These are phyloP conservation scores for Leucocoprinus birnbaumii DNA, from an alignment of 768 basidiomycete species.

Conservation along the genomic window DNA sequence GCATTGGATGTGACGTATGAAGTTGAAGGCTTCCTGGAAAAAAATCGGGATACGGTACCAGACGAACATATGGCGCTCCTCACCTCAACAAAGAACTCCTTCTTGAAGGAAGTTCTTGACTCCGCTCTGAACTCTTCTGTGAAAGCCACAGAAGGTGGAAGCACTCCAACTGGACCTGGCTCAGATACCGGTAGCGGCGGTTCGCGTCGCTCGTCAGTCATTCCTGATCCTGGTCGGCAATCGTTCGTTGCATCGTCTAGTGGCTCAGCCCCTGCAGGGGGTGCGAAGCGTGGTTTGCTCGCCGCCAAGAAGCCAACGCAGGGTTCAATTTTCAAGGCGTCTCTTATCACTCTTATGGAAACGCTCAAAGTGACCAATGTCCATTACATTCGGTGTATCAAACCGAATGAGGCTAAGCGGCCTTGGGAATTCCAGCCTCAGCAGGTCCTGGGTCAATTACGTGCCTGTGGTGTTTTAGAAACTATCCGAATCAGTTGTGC, in stretches of 20 bases:
- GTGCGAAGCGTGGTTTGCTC: slow-evolving; percentile 63
- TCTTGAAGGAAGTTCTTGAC: slow-evolving; percentile 94
- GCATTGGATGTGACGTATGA: slow-evolving; percentile 98
- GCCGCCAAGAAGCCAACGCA: slow-evolving; percentile 91
- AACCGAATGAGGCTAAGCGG: slow-evolving; percentile 94
- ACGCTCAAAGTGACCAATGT: slow-evolving; percentile 97
- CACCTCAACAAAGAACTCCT: slow-evolving; percentile 82
- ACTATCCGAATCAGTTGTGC: slow-evolving; percentile 99
- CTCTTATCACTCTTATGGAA: slow-evolving; percentile 92
- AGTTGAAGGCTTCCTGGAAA: slow-evolving; percentile 97
- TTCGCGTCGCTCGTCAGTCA: slow-evolving; percentile 80
- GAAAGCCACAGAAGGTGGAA: slow-evolving; percentile 62
- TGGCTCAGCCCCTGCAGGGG: slow-evolving; percentile 27
- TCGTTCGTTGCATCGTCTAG: slow-evolving; percentile 56
- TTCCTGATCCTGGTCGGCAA: slow-evolving; percentile 83
- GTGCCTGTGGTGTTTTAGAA: slow-evolving; percentile 98
- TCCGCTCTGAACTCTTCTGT: slow-evolving; percentile 78
- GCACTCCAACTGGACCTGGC: slow-evolving; percentile 70
- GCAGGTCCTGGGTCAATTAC: slow-evolving; percentile 90
- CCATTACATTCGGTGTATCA: slow-evolving; percentile 99
- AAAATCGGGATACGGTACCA: slow-evolving; percentile 97
- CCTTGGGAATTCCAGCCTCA: slow-evolving; percentile 98
- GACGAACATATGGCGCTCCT: slow-evolving; percentile 95
- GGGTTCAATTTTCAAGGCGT: slow-evolving; percentile 97
- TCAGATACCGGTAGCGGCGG: slow-evolving; percentile 77